Conservation (phyloP, 2,329 filamentous ascomycete genomes). For the Metarhizium brunneum region DNA sequence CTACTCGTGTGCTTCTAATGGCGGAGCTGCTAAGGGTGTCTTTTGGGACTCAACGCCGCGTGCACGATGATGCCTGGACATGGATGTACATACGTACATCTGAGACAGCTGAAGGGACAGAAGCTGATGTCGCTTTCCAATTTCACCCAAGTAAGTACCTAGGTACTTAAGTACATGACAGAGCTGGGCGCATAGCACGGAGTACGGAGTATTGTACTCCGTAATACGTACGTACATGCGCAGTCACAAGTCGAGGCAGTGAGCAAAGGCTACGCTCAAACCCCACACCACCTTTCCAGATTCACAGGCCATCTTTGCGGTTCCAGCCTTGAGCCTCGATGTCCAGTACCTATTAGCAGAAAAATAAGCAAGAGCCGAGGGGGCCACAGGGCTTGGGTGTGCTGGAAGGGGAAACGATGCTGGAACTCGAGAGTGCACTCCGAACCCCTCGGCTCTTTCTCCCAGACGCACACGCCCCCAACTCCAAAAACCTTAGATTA, state of each 20-base stretch:
- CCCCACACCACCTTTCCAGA: not conserved
- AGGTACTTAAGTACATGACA: too few relatives aligned
- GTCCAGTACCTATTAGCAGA: too few relatives aligned
- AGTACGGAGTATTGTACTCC: not conserved
- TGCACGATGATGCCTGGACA: not conserved
- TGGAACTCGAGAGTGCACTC: too few relatives aligned
- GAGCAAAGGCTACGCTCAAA: not conserved
- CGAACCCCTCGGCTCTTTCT: not conserved
- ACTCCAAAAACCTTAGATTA: not conserved
- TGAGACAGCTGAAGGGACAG: not conserved
- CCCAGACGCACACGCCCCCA: not conserved
- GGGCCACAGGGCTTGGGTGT: too few relatives aligned
- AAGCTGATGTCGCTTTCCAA: not conserved
- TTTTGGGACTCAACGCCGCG: not conserved
- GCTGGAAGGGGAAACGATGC: too few relatives aligned
- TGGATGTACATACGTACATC: not conserved
- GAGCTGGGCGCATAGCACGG: not conserved
- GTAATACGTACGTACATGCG: too few relatives aligned
- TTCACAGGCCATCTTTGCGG: too few relatives aligned
- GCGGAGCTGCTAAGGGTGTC: not conserved
- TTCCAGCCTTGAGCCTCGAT: too few relatives aligned
- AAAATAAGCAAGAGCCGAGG: too few relatives aligned
- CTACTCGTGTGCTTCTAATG: too few relatives aligned
- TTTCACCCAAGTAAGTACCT: not conserved
- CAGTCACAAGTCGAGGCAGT: too few relatives aligned